Percentiles rank a stretch among this genome's conserved stretches.
phyloP scores from a whole-genome alignment of 257 asterid genomes.

The Solanum boliviense region DNA sequence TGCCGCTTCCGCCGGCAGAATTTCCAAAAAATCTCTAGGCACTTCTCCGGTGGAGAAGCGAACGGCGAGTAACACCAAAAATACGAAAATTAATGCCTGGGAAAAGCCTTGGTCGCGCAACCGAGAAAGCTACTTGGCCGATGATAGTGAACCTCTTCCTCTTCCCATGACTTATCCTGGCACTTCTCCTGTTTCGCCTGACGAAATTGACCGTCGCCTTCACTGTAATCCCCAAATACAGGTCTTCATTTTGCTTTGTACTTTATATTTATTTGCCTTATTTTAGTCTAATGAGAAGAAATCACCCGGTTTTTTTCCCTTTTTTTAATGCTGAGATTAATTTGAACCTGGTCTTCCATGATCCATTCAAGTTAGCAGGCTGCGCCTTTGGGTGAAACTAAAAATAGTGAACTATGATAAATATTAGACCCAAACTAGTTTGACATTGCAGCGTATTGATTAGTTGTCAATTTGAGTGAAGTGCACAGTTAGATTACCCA shows the following conservation, averaged over 20 bases:
- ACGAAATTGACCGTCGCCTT: constrained; percentile 59
- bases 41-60: neutral
- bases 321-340: neutral
- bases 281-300: neutral
- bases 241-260: constrained; percentile 21
- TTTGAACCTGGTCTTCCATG: neutral
- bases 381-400: neutral
- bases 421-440: neutral
- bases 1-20: neutral
- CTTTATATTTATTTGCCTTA: neutral
- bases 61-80: neutral
- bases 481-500: neutral
- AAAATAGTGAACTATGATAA: neutral
- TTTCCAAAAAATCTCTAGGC: neutral
- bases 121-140: constrained; percentile 65
- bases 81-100: constrained; percentile 36
- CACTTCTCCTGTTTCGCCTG: constrained; percentile 42
- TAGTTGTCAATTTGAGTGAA: neutral
- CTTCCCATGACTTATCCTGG: constrained; percentile 77
- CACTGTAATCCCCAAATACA: constrained; percentile 53
- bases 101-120: constrained; percentile 61
- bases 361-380: neutral
- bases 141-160: constrained; percentile 55
- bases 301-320: neutral
- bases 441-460: neutral